These are phyloP conservation scores for Stevia rebaudiana DNA, from an alignment of 140 eudicot genomes.

Conservation along the genomic window DNA sequence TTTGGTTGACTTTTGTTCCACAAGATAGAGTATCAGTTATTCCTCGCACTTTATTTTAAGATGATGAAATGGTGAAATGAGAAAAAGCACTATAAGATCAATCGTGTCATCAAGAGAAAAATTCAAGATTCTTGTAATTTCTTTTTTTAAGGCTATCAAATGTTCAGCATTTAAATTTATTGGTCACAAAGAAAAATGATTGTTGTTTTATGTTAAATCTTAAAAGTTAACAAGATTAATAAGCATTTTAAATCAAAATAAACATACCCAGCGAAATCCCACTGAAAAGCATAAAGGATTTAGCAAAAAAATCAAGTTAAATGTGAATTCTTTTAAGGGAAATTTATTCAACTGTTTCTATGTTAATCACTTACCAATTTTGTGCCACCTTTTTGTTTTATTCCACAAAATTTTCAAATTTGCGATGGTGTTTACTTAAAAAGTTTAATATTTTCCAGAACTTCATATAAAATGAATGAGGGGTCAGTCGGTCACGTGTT, in stretches of 20 bases:
- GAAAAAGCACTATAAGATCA: background rate
- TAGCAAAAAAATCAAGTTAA: no score
- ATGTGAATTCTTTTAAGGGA: no score
- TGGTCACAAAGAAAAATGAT: background rate
- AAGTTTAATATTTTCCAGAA: background rate
- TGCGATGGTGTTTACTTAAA: no score
- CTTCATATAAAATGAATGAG: background rate
- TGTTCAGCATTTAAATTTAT: background rate
- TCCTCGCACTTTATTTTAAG: background rate
- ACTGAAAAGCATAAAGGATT: no score
- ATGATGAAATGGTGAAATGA: background rate
- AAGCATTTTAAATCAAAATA: no score
- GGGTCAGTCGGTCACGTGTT: background rate
- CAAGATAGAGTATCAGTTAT: conserved; percentile 1
- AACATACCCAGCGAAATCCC: no score
- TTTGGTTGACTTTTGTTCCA: conserved; percentile 8
- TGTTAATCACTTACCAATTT: no score
- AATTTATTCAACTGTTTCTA: no score
- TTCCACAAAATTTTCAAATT: no score
- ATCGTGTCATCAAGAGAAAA: background rate
- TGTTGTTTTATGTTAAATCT: background rate
- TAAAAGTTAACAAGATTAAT: background rate
- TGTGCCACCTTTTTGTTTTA: no score
- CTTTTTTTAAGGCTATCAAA: background rate
- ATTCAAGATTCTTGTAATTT: background rate